Conservation (phyloP, 352 stramenopile species). For the Elongisporangium senticosum region DNA sequence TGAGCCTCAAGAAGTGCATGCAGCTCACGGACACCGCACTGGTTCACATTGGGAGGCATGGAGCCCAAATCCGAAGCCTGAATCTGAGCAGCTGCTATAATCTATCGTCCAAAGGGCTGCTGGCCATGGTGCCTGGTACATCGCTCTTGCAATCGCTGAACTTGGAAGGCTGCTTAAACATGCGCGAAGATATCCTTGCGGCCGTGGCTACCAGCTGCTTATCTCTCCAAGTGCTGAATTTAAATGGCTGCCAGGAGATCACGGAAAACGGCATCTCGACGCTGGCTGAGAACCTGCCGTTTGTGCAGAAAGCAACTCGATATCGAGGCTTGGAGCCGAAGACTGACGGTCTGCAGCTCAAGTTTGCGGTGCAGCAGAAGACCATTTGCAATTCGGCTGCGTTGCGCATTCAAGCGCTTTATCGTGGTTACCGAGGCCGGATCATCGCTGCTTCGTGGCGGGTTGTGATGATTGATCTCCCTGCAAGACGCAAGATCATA, state of each 20-base stretch:
- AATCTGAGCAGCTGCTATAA: slow-evolving; percentile 60
- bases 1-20: slow-evolving; percentile 55
- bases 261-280: slow-evolving; percentile 64
- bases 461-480: slow-evolving; percentile 41
- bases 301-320: slow-evolving; percentile 38
- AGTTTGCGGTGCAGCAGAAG: slow-evolving; percentile 67
- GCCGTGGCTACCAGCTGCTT: slow-evolving; percentile 44
- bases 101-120: slow-evolving; percentile 48
- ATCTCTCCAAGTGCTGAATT: slow-evolving; percentile 56
- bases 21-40: slow-evolving; percentile 54
- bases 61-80: slow-evolving; percentile 42
- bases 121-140: slow-evolving; percentile 44
- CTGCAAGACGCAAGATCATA: slow-evolving; percentile 41
- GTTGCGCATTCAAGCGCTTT: slow-evolving; percentile 64
- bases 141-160: slow-evolving; percentile 55
- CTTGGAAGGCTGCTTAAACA: slow-evolving; percentile 57
- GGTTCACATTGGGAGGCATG: slow-evolving; percentile 38
- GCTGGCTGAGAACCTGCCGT: slow-evolving; percentile 64
- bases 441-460: slow-evolving; percentile 46
- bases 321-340: slow-evolving; percentile 65
- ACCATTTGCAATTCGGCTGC: slow-evolving; percentile 69
- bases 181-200: slow-evolving; percentile 68
- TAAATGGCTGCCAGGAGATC: slow-evolving; percentile 75
- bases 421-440: slow-evolving; percentile 49
- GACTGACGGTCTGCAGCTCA: slow-evolving; percentile 42